phyloP scores from a whole-genome alignment of 2,329 filamentous ascomycete species.

The Colletotrichum plurivorum region DNA sequence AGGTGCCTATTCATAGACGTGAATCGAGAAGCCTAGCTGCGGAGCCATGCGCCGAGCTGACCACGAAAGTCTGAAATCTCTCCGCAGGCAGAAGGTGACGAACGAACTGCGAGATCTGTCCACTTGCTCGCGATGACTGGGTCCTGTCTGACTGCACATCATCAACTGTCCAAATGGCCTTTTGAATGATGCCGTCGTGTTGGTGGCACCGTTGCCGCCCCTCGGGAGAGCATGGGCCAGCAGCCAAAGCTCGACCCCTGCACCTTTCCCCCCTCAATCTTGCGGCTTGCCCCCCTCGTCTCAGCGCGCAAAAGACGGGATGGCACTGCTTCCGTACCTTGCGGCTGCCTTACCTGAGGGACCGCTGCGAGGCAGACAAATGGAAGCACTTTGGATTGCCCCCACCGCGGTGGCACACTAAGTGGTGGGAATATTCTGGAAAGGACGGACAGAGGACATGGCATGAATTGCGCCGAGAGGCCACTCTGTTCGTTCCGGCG shows the following conservation, averaged over 20 bases:
- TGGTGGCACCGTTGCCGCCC: not conserved
- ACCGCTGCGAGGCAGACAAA: too few species aligned
- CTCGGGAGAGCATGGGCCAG: conserved; percentile 34
- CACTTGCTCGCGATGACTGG: not conserved
- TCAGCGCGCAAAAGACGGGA: conserved; percentile 38
- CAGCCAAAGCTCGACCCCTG: conserved; percentile 30
- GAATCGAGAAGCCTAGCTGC: conserved; percentile 5
- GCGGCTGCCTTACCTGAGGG: conserved; percentile 19
- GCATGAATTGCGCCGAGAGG: conserved; percentile 31
- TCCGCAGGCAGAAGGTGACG: not conserved
- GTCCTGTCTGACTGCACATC: not conserved
- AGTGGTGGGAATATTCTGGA: conserved; percentile 40
- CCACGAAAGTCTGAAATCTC: not conserved
- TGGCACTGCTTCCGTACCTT: conserved; percentile 26
- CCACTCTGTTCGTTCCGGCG: conserved; percentile 33
- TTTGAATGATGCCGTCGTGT: conserved; percentile 24
- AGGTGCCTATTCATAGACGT: conserved; percentile 13
- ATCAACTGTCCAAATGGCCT: not conserved
- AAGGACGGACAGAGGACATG: conserved; percentile 4
- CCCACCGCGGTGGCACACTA: conserved; percentile 11
- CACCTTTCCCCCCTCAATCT: conserved; percentile 14
- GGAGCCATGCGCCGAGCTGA: conserved; percentile 1
- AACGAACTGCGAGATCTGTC: not conserved
- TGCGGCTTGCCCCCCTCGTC: conserved; percentile 31
- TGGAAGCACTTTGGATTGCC: not conserved